phyloP scores from a whole-genome alignment of 805 yeast genomes.

The Lipomyces yamanashiensis region DNA sequence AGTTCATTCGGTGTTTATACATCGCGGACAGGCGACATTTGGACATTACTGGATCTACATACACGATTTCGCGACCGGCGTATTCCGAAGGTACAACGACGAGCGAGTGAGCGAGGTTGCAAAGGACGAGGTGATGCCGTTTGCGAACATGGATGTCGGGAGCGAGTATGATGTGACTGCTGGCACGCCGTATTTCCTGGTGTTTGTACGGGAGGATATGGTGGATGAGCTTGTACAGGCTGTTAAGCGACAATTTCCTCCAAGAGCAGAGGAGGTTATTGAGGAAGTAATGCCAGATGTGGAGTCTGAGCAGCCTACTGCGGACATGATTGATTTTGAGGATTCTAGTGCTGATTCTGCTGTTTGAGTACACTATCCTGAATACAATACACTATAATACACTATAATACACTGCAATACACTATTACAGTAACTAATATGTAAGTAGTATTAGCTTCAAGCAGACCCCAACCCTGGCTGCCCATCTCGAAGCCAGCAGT shows the following conservation, averaged over 20 bases:
- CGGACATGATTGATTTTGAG: too few species aligned
- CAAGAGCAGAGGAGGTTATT: not conserved
- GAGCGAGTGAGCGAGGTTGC: conserved; percentile 86
- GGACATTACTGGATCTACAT: conserved; percentile 98
- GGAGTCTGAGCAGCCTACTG: not conserved
- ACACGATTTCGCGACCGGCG: conserved; percentile 65
- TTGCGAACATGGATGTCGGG: conserved; percentile 47
- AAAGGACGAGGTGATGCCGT: conserved; percentile 53
- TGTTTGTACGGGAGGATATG: conserved; percentile 69
- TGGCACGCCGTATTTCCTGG: conserved; percentile 93
- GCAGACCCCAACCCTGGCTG: too few species aligned
- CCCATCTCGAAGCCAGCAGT: too few species aligned
- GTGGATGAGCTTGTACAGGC: conserved; percentile 26
- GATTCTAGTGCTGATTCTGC: too few species aligned
- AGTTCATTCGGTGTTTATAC: conserved; percentile 89
- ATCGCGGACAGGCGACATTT: conserved; percentile 92
- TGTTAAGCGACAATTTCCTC: conserved; percentile 19
- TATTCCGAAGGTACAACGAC: conserved; percentile 91
- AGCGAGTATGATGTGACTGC: conserved; percentile 50
- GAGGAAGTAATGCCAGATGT: not conserved
- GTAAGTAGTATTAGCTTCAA: too few species aligned
- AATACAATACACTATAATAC: too few species aligned
- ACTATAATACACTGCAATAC: too few species aligned
- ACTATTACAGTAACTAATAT: too few species aligned
- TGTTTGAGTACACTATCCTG: too few species aligned